phyloP scores from a whole-genome alignment of 805 yeast genomes.

The Teunomyces kruisii region DNA sequence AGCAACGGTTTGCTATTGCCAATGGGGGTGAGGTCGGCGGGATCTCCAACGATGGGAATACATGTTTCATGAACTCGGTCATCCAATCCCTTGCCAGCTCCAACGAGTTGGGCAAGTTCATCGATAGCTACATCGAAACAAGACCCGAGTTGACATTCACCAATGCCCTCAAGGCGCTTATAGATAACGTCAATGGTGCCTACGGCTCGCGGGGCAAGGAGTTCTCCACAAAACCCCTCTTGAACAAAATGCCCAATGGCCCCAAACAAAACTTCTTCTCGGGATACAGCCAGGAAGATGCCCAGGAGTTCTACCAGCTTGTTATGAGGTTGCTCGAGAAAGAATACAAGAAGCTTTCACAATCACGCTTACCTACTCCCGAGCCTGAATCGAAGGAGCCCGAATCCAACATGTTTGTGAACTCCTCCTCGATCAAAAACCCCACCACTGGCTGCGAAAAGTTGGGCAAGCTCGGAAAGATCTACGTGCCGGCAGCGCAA shows the following conservation, averaged over 20 bases:
- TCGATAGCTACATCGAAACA: constrained; percentile 28
- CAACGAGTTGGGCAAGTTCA: constrained; percentile 53
- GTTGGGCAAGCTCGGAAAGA: constrained; percentile 60
- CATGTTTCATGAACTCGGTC: constrained; percentile 93
- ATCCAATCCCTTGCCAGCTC: constrained; percentile 81
- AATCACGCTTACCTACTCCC: neutral
- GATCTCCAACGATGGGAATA: constrained; percentile 84
- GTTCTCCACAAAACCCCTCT: constrained; percentile 58
- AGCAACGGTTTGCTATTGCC: constrained; percentile 43
- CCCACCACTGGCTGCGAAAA: constrained; percentile 40
- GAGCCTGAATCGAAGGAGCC: neutral
- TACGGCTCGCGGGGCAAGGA: constrained; percentile 53
- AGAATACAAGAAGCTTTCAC: constrained; percentile 40
- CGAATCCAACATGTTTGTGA: constrained; percentile 16
- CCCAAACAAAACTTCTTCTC: constrained; percentile 74
- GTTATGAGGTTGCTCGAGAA: constrained; percentile 65
- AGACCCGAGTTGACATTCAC: constrained; percentile 47
- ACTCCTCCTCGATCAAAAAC: constrained; percentile 21
- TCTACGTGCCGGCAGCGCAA: constrained; percentile 70
- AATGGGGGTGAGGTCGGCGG: constrained; percentile 84
- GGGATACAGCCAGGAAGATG: constrained; percentile 94
- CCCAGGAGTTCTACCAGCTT: constrained; percentile 91
- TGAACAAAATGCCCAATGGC: constrained; percentile 72
- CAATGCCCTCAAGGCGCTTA: constrained; percentile 48
- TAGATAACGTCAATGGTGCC: constrained; percentile 59